Base-by-base conservation (phyloP, 1,139 yeast species). In the Hyphopichia burtonii region DNA sequence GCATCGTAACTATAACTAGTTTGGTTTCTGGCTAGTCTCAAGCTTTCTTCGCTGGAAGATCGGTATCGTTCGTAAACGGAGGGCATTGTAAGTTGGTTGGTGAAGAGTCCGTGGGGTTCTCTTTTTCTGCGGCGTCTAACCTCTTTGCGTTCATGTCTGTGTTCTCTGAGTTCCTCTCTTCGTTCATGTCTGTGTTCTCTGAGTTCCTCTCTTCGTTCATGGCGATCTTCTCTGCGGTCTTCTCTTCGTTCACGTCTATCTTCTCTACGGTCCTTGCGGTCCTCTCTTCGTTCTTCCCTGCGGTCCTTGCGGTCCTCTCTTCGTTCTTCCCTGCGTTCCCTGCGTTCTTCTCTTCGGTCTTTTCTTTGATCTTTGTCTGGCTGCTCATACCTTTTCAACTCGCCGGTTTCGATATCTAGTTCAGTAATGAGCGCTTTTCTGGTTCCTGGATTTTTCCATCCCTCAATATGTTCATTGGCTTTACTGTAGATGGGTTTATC, bases 401-500 rank as follows among this genome's bases (percentile, higher is more conserved):
- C 14, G 6, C 39, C 39, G 7, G 35, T 37, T 15, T 37, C 19
- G 4, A 37, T 11, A 22, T 37, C 35, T 4, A 37, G 3, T 37
- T 37, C 39, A 4, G 18, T 18, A 15, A 37, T 22, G 10, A 7
- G 31, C 8, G 30, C 30, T 18, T 37, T 37, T 3, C 31, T 16
- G 17, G 30, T 36, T 11, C 34, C 31, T 3, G 44, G 39, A 18
- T 40, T 47, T 44, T 44, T 49, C 44, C 45, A 44, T 49, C 50
- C 56, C 55, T 56, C 58, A n/a, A 65, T 54, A 43, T 65, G 70
- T 43, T 60, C 60, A 46, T 71, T 71, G 33, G 76, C 77, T 25
- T 67, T 63, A 33, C 63, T 54, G 43, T 73, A 73, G 19, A 73
- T 71, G 3, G 78, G 78, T 46, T 69, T 69, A 44, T 68, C 68